Evolutionary conservation across 2,329 filamentous ascomycete genomes (phyloP).

Genomic region (Pseudogymnoascus sp.): DNA sequence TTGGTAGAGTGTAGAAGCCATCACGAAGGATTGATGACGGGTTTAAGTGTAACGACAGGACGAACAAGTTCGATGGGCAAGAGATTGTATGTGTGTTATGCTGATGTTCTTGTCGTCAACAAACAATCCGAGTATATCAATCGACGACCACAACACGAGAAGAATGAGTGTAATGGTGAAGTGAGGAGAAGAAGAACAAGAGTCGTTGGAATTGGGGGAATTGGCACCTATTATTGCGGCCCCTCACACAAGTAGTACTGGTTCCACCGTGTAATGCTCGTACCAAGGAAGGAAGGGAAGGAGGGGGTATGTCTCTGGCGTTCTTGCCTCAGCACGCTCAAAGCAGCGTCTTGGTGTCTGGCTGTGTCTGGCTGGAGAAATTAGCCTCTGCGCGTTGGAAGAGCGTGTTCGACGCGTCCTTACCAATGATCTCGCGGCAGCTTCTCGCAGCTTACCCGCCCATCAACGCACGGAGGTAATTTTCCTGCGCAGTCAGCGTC

Average conservation of each 20-base stretch:
- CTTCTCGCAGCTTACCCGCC: not conserved
- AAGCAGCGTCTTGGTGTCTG: not conserved
- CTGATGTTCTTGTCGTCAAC: not conserved
- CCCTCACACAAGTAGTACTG: not conserved
- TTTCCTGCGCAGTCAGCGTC: not conserved
- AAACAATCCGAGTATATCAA: not conserved
- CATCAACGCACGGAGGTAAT: not conserved
- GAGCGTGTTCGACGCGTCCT: not conserved
- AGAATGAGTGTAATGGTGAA: not conserved
- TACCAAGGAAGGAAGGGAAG: not conserved
- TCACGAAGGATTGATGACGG: not conserved
- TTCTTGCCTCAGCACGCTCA: not conserved
- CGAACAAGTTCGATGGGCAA: not conserved
- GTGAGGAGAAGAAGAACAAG: not conserved
- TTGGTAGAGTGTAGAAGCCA: conserved; percentile 1
- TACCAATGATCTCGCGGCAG: not conserved
- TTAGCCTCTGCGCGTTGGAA: not conserved
- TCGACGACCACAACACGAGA: conserved; percentile 1
- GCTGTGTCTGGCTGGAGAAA: not conserved
- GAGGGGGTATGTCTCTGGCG: not conserved
- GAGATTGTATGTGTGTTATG: not conserved
- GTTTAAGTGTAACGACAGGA: not conserved
- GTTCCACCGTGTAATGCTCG: not conserved
- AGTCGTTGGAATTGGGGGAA: not conserved
- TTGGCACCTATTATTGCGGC: conserved; percentile 1